Evolutionary conservation across 129 eudicot species (phyloP).

Genomic region (Centrapalus pauciflorus): DNA sequence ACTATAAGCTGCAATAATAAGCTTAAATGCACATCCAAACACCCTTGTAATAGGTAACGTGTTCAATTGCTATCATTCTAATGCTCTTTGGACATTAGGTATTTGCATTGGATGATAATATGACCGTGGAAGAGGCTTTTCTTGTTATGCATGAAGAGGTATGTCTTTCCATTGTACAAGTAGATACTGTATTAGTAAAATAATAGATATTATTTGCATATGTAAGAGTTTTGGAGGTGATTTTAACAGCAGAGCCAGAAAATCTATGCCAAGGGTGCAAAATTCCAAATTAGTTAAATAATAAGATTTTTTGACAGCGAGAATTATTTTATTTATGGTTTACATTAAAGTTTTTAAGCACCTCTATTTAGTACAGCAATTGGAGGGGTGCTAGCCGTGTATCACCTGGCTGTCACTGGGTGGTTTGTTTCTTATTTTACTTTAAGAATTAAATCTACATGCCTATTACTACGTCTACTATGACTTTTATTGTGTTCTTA

Average conservation of each 20-base stretch:
- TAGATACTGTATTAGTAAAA: too few relatives aligned
- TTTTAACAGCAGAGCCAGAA: too few relatives aligned
- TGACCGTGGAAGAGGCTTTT: constrained; percentile 59
- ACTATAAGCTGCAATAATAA: too few relatives aligned
- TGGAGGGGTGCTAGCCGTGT: too few relatives aligned
- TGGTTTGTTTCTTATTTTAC: background rate
- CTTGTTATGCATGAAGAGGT: constrained; percentile 65
- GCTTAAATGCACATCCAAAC: too few relatives aligned
- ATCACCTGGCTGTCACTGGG: background rate
- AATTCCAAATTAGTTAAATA: background rate
- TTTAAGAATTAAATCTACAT: background rate
- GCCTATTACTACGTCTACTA: background rate
- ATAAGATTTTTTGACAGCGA: too few relatives aligned
- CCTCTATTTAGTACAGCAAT: too few relatives aligned
- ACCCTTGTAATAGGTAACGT: background rate
- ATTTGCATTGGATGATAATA: constrained; percentile 45
- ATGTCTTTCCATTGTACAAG: background rate
- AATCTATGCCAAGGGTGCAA: too few relatives aligned
- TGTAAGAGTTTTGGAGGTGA: too few relatives aligned
- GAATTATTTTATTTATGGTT: too few relatives aligned
- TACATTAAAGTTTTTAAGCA: too few relatives aligned
- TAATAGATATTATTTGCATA: too few relatives aligned
- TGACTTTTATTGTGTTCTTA: background rate
- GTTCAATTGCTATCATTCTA: background rate
- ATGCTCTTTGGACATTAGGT: constrained; percentile 34